Base-by-base conservation (phyloP, 805 yeast species). In the Metschnikowia continentalis region DNA sequence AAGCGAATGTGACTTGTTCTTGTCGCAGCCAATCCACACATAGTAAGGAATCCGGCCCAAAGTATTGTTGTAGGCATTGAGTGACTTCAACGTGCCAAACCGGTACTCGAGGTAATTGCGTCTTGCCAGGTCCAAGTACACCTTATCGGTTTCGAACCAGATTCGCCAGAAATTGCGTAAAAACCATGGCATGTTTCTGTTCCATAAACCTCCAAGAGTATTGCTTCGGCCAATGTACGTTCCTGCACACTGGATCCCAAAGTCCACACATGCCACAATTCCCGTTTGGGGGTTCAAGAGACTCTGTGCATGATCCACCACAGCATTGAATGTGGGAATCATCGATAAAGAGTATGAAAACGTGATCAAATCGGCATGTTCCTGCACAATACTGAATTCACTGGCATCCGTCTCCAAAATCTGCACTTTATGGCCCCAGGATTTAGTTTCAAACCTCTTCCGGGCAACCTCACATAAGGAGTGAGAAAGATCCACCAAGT, bases 111-210 rank as follows among this genome's bases (percentile, higher is more conserved):
- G 76, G 68, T 87, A 88, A 61, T 85, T 90, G 70, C 96, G 81
- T 71, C 95, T 81, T 6, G 90, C 79, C 32, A 90, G 82, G 63
- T 88, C 95, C 57, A 88, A 76, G 60, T 81, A 84, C 2, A 88
- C 95, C 50, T 84, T 78, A 67, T 88, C 96, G 48, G 85, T 84
- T 67, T 88, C 96, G 66, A 88, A 88, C 96, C 96, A 88, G 41
- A 84, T 72, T 62, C 90, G 78, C 96, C 96, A 88, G 64, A 88
- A 88, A 32, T 88, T 86, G 64, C 95, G 76, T 46, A 79, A 75
- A 50, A 85, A 54, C 95, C 95, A 88, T 26, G 89, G 84, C 54
- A 80, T 83, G 64, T 86, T 86, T 61, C 95, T 76, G 60, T 81
- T 78, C 32, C 77, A 77, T 56, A 83, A 70, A 7, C 95, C 94